Evolutionary conservation across 306 rosid species (phyloP), one percentile per base, ranked within the genome.

Genomic region (Aeschynomene evenia): DNA sequence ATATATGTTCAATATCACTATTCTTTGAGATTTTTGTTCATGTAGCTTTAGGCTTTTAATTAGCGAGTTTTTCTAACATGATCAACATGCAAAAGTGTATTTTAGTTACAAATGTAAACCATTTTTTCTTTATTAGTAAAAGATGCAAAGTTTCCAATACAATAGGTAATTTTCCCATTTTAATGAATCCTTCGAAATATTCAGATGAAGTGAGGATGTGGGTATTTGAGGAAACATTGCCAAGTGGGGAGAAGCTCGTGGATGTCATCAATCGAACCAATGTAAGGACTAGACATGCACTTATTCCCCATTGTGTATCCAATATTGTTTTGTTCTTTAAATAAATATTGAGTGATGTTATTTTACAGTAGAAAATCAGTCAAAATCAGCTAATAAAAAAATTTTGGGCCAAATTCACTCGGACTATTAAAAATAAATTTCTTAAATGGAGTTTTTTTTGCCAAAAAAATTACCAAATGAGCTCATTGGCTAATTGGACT

Each of bases 151-250:
- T 52, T 60, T 50, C 8, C 2, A 22, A 36, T 71, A 23, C 43
- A 28, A 34, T n/a, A 43, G 16, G 64, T 64, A 78, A 46, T 18
- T 45, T 62, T 73, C 65, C 26, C 4, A 21, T 26, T 52, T 70
- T 74, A 71, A 73, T 70, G 51, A 63, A 26, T 68, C 16, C 3
- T 72, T 0, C 42, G 28, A 58, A 21, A 72, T 63, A 74, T 76
- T 73, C 83, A 94, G 98, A 90, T 80, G 90, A 93, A 53, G 97
- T 93, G 58, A 84, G 92, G 68, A 88, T 93, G 97, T 93, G 98
- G 98, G 98, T 93, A 31, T 93, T 31, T 12, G 97, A 90, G 79
- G 98, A 90, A 64, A 85, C 76, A 16, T 77, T 93, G 43, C 88
- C 94, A 20, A 76, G 66, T 72, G 98, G 97, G 9, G 90, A 84